Evolutionary conservation across 2,329 filamentous ascomycete genomes (phyloP), one percentile per base, ranked within the genome.

Genomic region (Pseudogymnoascus sp.): DNA sequence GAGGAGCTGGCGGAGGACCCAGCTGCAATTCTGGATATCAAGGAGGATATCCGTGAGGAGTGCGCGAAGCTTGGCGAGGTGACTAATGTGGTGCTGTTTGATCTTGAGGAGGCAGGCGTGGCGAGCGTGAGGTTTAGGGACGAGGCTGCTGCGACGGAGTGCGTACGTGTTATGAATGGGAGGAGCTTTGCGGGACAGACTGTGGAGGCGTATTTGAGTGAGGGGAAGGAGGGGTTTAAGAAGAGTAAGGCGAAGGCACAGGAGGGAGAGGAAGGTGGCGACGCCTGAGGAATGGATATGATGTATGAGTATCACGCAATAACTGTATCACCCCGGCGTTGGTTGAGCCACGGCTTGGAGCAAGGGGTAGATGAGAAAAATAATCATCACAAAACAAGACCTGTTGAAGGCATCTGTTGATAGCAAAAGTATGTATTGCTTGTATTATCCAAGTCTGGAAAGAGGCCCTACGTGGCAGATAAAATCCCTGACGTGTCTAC

Each of bases 41-140:
- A 95, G 71, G 89, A 96, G 72, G 94, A 99, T 71, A 90, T 97
- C 61, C 84, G 90, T 50, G 90, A 96, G 58, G 92, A 96, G 74
- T 96, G 91, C 72, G 81, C 84, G 62, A 95, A 95, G 75, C 78
- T 94, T 12, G 94, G 94, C 2, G 81, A 87, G 22, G 90, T 97
- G 35, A 96, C 91, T 32, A 97, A 95, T 70, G 90, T 97, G 39
- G 86, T 94, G 2, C 78, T 99, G 14, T 99, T 89, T 72, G 94
- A 99, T 72, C 80, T 87, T 65, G 95, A 99, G 74, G 76, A 83
- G 3, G 88, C 91, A 0, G 94, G 94, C 16, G 82, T 97, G 37
- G 88, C 92, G 7, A 92, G 86, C 60, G 89, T 99, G 64, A 86
- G 88, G 68, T 99, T 96, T 76, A 78, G 80, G 61, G 85, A 88